Base-by-base conservation (phyloP, 2,329 filamentous ascomycete genomes). In the Colletotrichum kahawae region DNA sequence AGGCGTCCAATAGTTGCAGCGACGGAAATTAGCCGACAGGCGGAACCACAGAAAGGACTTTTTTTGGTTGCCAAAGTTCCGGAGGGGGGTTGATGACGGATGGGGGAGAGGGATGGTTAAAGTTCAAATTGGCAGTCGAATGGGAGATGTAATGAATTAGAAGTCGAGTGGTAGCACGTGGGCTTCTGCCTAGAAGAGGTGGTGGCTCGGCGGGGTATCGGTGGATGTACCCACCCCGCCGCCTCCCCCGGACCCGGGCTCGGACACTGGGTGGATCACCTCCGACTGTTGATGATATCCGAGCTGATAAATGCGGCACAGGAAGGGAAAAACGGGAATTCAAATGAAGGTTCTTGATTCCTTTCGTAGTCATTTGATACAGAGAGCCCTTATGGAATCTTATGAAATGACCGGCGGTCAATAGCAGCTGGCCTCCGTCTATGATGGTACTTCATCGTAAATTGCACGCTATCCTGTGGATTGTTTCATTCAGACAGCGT, bases 101-200 rank as follows among this genome's bases (percentile, higher is more conserved):
- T 13, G 14, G 13, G 2, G 48, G 24, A 16, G n/a, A 29, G 29
- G 14, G 10, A 16, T 2, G 54, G 13, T 16, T 18, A 69, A 9
- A 5, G 18, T n/a, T 18, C 7, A n/a, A n/a, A 14, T 7, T 10
- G 48, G 6, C 21, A 51, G 57, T 43, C 64, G 48, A 33, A 70
- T 3, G 8, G 24, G 33, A 31, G 48, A 31, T 51, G 43, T 7
- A 5, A 24, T 43, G 38, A 36, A 18, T 21, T 14, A 13, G 18
- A 21, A 48, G 73, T 64, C 27, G 38, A 31, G 16, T 33, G 18
- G 21, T 13, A 24, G 68, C 68, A 71, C 68, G 71, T 74, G 67
- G 66, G 68, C 62, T 71, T 74, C 71, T 71, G 71, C 68, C 71
- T 74, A 16, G 48, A 62, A 56, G 24, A 64, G 18, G 12, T 54